Percentiles rank a stretch among this genome's conserved stretches.
Evolutionary conservation across 495 filamentous ascomycete genomes (phyloP).

Genomic region (Podospora pseudocomata): DNA sequence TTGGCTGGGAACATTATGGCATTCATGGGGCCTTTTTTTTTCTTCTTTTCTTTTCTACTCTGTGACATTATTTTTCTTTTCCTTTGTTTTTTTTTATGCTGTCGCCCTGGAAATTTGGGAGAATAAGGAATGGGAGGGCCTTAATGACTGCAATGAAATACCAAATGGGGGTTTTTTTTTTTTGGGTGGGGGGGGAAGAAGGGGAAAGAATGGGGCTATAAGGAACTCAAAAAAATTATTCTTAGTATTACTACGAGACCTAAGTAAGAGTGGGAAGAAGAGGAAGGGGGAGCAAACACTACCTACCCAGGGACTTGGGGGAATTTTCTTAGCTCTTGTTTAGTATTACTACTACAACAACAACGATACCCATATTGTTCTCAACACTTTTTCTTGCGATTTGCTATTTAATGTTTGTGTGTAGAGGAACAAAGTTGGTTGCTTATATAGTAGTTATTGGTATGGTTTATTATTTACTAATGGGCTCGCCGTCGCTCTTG

Average conservation of each 20-base stretch:
- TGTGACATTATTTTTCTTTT: constrained; percentile 12
- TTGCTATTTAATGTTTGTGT: not conserved
- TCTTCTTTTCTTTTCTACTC: constrained; percentile 15
- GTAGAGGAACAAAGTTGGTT: no score
- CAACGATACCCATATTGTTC: constrained; percentile 10
- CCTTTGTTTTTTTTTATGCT: not conserved
- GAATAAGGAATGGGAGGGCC: not conserved
- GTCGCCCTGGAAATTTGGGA: not conserved
- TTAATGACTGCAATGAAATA: constrained; percentile 13
- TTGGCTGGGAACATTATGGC: not conserved
- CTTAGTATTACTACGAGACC: no score
- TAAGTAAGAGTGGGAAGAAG: no score
- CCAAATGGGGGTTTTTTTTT: not conserved
- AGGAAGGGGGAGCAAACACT: no score
- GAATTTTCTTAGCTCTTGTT: not conserved
- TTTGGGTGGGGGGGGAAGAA: no score
- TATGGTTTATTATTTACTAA: no score
- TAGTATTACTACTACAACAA: not conserved
- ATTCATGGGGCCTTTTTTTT: not conserved
- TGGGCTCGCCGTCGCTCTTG: no score
- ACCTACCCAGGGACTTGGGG: no score
- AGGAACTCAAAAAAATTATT: not conserved
- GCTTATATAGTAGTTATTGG: no score
- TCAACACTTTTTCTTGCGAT: constrained; percentile 12
- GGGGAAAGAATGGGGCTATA: not conserved